phyloP scores from a whole-genome alignment of 305 asterid species.

The Fraxinus sp. region DNA sequence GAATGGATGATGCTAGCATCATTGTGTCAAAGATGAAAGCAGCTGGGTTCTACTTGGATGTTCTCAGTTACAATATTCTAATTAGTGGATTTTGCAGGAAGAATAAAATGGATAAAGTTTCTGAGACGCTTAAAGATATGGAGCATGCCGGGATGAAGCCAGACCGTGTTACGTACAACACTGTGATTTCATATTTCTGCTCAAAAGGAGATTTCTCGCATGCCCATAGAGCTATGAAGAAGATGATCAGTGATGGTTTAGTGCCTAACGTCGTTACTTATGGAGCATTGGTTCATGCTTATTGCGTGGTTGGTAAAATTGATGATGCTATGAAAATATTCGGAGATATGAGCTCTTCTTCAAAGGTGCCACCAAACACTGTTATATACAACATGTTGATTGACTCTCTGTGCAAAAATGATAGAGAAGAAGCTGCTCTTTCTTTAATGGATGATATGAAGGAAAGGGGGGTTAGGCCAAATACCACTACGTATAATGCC shows the following conservation, averaged over 20 bases:
- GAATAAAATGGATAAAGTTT: constrained; percentile 58
- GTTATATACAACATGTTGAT: constrained; percentile 70
- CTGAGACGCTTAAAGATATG: constrained; percentile 60
- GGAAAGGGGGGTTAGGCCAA: constrained; percentile 53
- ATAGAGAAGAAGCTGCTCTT: constrained; percentile 59
- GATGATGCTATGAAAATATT: constrained; percentile 65
- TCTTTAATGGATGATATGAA: constrained; percentile 69
- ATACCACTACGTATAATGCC: constrained; percentile 69
- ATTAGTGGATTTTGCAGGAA: constrained; percentile 73
- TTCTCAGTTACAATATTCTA: constrained; percentile 58
- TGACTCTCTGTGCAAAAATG: constrained; percentile 63
- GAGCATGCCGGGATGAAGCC: constrained; percentile 55
- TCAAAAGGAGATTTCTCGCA: constrained; percentile 52
- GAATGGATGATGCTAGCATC: constrained; percentile 62
- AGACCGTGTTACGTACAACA: constrained; percentile 71
- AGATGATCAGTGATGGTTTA: constrained; percentile 58
- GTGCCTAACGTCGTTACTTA: constrained; percentile 69
- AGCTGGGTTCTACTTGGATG: constrained; percentile 66
- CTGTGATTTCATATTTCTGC: constrained; percentile 66
- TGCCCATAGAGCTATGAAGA: constrained; percentile 46
- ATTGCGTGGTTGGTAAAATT: constrained; percentile 50
- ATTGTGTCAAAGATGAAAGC: constrained; percentile 54
- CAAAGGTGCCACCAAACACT: constrained; percentile 58
- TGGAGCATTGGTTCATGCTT: constrained; percentile 70
- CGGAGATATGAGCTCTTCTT: constrained; percentile 42